Conservation (phyloP, 1,284 basidiomycete genomes). For the Meripilus lineatus region DNA sequence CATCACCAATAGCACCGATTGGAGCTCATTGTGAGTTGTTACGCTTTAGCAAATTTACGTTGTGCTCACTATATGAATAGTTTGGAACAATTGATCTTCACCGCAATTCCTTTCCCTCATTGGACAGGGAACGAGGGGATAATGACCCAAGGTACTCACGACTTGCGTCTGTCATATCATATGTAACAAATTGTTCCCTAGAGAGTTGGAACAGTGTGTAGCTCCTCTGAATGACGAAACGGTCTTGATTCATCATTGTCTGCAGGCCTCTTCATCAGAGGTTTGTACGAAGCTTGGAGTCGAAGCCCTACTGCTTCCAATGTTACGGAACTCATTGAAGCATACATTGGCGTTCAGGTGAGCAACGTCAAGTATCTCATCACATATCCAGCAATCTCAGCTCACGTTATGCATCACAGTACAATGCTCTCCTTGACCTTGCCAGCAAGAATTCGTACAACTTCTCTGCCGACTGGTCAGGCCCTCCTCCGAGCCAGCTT, state of each 20-base stretch:
- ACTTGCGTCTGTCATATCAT: too few species aligned
- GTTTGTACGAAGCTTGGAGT: conserved; percentile 6
- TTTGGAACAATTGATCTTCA: not conserved
- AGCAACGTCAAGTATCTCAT: not conserved
- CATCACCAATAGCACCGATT: not conserved
- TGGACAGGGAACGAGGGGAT: conserved; percentile 5
- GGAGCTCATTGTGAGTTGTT: conserved; percentile 2
- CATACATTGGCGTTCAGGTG: conserved; percentile 7
- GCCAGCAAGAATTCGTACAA: not conserved
- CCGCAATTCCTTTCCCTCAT: too few species aligned
- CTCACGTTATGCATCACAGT: conserved; percentile 1
- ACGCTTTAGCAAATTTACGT: not conserved
- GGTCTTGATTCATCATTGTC: not conserved
- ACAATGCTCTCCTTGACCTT: conserved; percentile 7
- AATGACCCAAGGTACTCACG: conserved; percentile 3
- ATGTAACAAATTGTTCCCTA: not conserved
- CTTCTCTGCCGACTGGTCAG: conserved; percentile 7
- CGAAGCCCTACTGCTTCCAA: not conserved
- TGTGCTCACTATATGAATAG: not conserved
- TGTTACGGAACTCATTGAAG: conserved; percentile 2
- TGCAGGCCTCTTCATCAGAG: conserved; percentile 6
- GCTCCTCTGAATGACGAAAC: not conserved
- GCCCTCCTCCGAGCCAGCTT: conserved; percentile 4
- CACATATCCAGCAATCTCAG: not conserved
- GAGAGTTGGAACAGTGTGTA: not conserved